Conservation (phyloP, 345 rosid species). For the Aquilaria malaccensis region DNA sequence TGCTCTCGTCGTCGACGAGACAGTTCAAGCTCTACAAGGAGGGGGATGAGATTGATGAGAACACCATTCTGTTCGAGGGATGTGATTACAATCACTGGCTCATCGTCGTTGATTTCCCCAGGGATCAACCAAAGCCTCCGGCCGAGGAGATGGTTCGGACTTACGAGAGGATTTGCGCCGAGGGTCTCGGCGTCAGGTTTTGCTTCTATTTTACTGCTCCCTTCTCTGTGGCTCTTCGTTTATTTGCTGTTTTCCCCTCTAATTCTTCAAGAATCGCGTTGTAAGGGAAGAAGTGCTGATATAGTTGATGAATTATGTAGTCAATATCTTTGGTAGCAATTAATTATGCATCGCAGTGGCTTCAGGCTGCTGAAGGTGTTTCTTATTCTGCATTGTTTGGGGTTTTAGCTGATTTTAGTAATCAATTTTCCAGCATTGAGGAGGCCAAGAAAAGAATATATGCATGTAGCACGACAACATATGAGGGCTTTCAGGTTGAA, state of each 20-base stretch:
- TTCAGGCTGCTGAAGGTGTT: neutral
- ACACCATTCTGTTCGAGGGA: slow-evolving; percentile 71
- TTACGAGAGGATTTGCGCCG: slow-evolving; percentile 59
- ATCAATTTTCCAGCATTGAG: slow-evolving; percentile 46
- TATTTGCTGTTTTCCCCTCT: neutral
- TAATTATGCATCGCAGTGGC: neutral
- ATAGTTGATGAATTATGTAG: neutral
- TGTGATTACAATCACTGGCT: slow-evolving; percentile 95
- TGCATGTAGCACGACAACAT: slow-evolving; percentile 98
- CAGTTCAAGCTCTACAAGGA: slow-evolving; percentile 42
- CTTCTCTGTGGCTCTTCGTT: neutral
- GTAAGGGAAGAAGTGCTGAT: neutral
- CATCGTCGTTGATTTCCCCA: slow-evolving; percentile 72
- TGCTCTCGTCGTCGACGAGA: slow-evolving; percentile 2
- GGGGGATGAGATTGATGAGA: slow-evolving; percentile 66
- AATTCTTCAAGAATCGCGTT: neutral
- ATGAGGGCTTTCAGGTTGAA: slow-evolving; percentile 87
- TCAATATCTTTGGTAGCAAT: neutral
- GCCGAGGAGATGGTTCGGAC: slow-evolving; percentile 74
- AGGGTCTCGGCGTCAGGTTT: slow-evolving; percentile 80
- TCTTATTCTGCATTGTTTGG: no score
- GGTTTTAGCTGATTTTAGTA: slow-evolving; percentile 7
- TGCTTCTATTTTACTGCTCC: no score
- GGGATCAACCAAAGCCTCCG: slow-evolving; percentile 28
- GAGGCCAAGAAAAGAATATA: slow-evolving; percentile 80